A percentile compares a stretch with the other conserved stretches of the same genome.
Conservation (phyloP, 164 flowering plant species). For the Macadamia tetraphylla region DNA sequence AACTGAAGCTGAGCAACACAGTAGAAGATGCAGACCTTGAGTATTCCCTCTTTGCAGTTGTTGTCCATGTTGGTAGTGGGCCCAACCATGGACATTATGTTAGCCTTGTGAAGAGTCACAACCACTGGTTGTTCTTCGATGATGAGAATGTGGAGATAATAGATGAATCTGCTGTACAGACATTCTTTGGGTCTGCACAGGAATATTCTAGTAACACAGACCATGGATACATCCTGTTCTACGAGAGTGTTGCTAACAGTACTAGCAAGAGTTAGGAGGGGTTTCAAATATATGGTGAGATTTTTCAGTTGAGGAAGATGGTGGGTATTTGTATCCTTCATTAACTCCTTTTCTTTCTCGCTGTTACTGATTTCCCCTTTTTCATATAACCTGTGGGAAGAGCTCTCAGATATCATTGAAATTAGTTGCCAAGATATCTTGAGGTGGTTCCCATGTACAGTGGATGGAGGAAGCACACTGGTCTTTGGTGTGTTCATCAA, state of each 20-base stretch:
- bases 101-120: constrained; percentile 97
- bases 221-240: constrained; percentile 96
- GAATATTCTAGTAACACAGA: constrained; percentile 97
- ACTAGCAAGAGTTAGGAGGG: constrained; percentile 33
- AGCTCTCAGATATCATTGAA: constrained; percentile 23
- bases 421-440: constrained; percentile 22
- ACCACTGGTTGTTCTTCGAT: constrained; percentile 97
- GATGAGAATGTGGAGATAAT: constrained; percentile 99
- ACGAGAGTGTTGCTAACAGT: constrained; percentile 54
- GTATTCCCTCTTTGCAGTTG: constrained; percentile 94
- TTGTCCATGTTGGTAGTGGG: constrained; percentile 96
- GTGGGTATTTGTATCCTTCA: constrained; percentile 15
- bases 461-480: constrained; percentile 35
- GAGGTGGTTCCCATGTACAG: constrained; percentile 49
- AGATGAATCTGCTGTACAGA: constrained; percentile 93
- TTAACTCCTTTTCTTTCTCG: constrained; percentile 5
- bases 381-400: constrained; percentile 18
- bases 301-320: constrained; percentile 3
- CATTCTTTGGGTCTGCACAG: constrained; percentile 97
- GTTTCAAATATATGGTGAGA: neutral
- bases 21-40: constrained; percentile 82
- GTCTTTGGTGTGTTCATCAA: constrained; percentile 27
- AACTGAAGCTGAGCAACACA: constrained; percentile 90
- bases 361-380: constrained; percentile 4
- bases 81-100: constrained; percentile 99